phyloP scores from a whole-genome alignment of 805 yeast species.

The Ogataea siamensis region DNA sequence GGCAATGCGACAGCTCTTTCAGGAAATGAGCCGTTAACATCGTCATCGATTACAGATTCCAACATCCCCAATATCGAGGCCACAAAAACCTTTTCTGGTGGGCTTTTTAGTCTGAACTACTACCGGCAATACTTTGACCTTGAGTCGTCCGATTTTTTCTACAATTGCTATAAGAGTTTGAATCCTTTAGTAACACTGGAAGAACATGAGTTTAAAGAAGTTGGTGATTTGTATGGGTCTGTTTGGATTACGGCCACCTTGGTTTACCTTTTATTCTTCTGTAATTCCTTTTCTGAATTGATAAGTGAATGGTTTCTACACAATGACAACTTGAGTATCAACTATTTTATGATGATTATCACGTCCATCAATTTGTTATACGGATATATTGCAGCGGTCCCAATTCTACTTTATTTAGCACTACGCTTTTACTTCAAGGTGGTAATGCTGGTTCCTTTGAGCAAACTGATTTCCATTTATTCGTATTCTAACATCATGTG shows the following conservation, averaged over 20 bases:
- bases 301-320: slow-evolving; percentile 49
- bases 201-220: slow-evolving; percentile 39
- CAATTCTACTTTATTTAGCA: slow-evolving; percentile 50
- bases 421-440: slow-evolving; percentile 56
- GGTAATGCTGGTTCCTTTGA: slow-evolving; percentile 43
- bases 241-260: slow-evolving; percentile 88
- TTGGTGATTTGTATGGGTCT: slow-evolving; percentile 81
- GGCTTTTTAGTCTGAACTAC: slow-evolving; percentile 54
- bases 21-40: too few species aligned
- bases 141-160: slow-evolving; percentile 58
- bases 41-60: too few species aligned
- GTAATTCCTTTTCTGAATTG: slow-evolving; percentile 66
- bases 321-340: slow-evolving; percentile 39
- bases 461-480: slow-evolving; percentile 67
- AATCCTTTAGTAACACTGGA: slow-evolving; percentile 47
- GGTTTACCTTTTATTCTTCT: slow-evolving; percentile 68
- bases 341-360: slow-evolving; percentile 62
- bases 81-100: slow-evolving; percentile 38
- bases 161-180: slow-evolving; percentile 51
- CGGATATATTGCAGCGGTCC: slow-evolving; percentile 71
- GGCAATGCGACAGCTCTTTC: too few species aligned
- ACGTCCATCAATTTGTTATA: slow-evolving; percentile 69
- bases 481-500: slow-evolving; percentile 84
- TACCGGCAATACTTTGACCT: slow-evolving; percentile 69
- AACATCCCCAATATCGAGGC: slow-evolving; percentile 4